phyloP scores from a whole-genome alignment of 768 basidiomycete genomes.

The Rossbeevera mucosa region DNA sequence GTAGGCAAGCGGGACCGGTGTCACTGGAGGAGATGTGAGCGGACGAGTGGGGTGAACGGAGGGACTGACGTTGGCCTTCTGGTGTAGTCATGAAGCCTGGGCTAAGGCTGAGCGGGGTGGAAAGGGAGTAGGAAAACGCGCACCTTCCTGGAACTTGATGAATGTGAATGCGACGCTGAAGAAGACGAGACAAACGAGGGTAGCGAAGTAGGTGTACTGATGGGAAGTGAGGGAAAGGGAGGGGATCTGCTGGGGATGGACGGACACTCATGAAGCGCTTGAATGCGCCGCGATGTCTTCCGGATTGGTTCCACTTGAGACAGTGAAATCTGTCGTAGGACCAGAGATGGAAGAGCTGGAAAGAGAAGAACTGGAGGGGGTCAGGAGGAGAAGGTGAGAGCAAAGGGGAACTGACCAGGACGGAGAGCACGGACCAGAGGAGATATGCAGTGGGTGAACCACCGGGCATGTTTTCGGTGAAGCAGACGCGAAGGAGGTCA shows the following conservation, averaged over 20 bases:
- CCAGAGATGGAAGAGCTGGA: slow-evolving; percentile 75
- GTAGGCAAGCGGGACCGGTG: slow-evolving; percentile 50
- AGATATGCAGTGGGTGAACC: slow-evolving; percentile 73
- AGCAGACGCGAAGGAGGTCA: not conserved
- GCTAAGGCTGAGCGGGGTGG: not conserved
- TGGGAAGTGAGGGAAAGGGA: slow-evolving; percentile 11
- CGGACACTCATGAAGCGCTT: slow-evolving; percentile 86
- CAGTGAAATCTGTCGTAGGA: slow-evolving; percentile 73
- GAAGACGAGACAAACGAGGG: slow-evolving; percentile 59
- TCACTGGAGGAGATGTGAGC: slow-evolving; percentile 35
- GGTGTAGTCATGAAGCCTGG: slow-evolving; percentile 16
- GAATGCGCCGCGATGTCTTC: slow-evolving; percentile 79
- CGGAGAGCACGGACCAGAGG: slow-evolving; percentile 69
- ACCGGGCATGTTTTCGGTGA: slow-evolving; percentile 54
- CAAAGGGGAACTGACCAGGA: slow-evolving; percentile 42
- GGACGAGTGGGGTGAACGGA: not conserved
- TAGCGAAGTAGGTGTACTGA: slow-evolving; percentile 76
- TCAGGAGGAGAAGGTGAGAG: not conserved
- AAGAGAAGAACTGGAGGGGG: slow-evolving; percentile 53
- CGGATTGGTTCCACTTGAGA: slow-evolving; percentile 61
- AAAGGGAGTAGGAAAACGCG: slow-evolving; percentile 1
- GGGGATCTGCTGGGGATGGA: slow-evolving; percentile 5
- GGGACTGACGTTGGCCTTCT: slow-evolving; percentile 11
- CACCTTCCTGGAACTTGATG: slow-evolving; percentile 74
- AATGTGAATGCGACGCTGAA: slow-evolving; percentile 59